These are phyloP conservation scores for Claviceps fusiformis DNA, from an alignment of 2,329 filamentous ascomycete species.

Conservation along the genomic window DNA sequence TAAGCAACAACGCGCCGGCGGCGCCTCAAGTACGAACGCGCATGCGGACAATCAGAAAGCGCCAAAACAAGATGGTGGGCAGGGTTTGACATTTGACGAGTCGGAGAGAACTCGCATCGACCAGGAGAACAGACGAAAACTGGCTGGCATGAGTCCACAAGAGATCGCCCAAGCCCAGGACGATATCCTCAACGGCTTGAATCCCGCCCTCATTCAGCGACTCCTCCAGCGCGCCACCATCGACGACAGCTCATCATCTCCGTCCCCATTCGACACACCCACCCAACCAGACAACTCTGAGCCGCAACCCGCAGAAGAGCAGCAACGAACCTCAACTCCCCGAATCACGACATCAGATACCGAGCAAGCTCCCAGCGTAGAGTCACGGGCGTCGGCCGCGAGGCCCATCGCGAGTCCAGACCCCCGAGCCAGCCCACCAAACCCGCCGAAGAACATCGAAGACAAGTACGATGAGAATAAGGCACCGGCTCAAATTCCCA, in stretches of 20 bases:
- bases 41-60: neutral
- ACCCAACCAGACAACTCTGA: neutral
- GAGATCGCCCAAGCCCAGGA: slow-evolving; percentile 71
- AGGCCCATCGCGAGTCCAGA: neutral
- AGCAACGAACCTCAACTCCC: neutral
- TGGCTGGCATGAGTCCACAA: slow-evolving; percentile 65
- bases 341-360: neutral
- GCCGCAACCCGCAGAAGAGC: neutral
- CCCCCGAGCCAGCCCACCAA: neutral
- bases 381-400: neutral
- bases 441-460: slow-evolving; percentile 14
- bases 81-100: slow-evolving; percentile 21
- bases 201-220: slow-evolving; percentile 61
- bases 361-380: neutral
- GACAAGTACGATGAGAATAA: slow-evolving; percentile 28
- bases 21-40: slow-evolving; percentile 4
- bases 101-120: slow-evolving; percentile 63
- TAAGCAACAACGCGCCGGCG: slow-evolving; percentile 41
- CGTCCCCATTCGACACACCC: slow-evolving; percentile 28
- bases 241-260: slow-evolving; percentile 38
- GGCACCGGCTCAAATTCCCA: slow-evolving; percentile 25
- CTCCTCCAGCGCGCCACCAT: slow-evolving; percentile 66
- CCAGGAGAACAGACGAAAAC: slow-evolving; percentile 60
- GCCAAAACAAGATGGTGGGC: neutral
- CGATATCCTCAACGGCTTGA: slow-evolving; percentile 67